These are phyloP conservation scores for Melastoma candidum DNA, from an alignment of 441 rosid species.

Conservation along the genomic window DNA sequence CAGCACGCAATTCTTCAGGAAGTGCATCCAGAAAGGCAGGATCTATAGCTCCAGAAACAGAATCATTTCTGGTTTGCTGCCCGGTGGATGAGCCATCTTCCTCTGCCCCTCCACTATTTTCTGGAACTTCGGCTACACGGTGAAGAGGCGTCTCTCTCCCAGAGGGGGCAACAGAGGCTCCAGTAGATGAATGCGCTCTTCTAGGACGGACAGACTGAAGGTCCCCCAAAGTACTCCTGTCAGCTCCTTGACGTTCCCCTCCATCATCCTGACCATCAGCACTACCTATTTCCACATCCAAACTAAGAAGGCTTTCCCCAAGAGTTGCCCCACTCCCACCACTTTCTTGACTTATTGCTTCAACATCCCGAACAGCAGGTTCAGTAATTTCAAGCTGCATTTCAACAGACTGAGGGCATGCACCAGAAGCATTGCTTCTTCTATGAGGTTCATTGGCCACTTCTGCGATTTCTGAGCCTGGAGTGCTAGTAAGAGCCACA, in stretches of 20 bases:
- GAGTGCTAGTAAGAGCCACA: constrained; percentile 29
- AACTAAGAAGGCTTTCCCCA: constrained; percentile 96
- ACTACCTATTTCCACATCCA: constrained; percentile 99
- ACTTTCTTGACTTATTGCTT: constrained; percentile 99
- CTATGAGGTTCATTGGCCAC: constrained; percentile 40
- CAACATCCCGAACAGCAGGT: constrained; percentile 76
- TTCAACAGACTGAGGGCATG: constrained; percentile 54
- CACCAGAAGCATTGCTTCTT: constrained; percentile 26
- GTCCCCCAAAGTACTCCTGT: constrained; percentile 46
- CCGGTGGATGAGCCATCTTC: constrained; percentile 63
- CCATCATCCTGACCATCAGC: constrained; percentile 99
- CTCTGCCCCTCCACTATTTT: constrained; percentile 80
- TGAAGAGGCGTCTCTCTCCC: constrained; percentile 85
- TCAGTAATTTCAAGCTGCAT: constrained; percentile 96
- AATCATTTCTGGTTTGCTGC: constrained; percentile 60
- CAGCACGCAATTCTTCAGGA: constrained; percentile 96
- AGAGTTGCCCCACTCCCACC: constrained; percentile 97
- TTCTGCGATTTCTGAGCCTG: constrained; percentile 40
- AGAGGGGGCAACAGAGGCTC: constrained; percentile 38
- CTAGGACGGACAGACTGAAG: constrained; percentile 54
- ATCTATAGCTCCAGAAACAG: constrained; percentile 77
- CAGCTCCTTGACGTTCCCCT: constrained; percentile 85
- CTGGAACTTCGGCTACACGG: constrained; percentile 93
- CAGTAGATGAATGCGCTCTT: constrained; percentile 58
- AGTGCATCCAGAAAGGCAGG: constrained; percentile 98